phyloP scores from a whole-genome alignment of 1,139 yeast species.

The Yamadazyma diospyri region DNA sequence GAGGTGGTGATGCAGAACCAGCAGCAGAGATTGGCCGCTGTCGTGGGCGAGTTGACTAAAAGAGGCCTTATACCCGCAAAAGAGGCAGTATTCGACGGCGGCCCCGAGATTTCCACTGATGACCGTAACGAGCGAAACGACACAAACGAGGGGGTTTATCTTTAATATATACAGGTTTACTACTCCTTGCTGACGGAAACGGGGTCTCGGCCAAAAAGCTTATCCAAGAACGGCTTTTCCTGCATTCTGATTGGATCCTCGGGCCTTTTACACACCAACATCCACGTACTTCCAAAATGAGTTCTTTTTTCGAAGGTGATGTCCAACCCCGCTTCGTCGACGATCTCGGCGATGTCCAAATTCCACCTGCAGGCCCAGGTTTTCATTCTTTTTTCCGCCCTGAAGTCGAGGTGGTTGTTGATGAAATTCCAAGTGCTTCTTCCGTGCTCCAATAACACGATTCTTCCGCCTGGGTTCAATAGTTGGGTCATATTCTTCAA shows the following conservation, averaged over 20 bases:
- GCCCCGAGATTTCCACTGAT: no score
- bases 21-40: conserved; percentile 18
- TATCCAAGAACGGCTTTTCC: conserved; percentile 43
- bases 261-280: conserved; percentile 68
- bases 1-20: conserved; percentile 28
- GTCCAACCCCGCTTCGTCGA: conserved; percentile 81
- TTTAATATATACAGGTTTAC: conserved; percentile 6
- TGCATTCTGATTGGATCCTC: conserved; percentile 52
- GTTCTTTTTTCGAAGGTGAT: conserved; percentile 74
- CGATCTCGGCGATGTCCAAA: conserved; percentile 80
- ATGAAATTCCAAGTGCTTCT: conserved; percentile 76
- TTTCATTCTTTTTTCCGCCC: conserved; percentile 79
- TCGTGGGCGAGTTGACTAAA: conserved; percentile 23
- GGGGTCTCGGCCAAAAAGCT: conserved; percentile 39
- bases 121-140: no score
- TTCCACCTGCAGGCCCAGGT: conserved; percentile 99
- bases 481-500: conserved; percentile 67
- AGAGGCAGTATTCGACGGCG: no score
- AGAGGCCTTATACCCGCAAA: conserved; percentile 21
- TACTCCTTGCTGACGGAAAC: conserved; percentile 22
- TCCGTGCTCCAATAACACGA: conserved; percentile 88
- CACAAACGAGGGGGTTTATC: conserved; percentile 8
- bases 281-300: conserved; percentile 95
- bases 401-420: conserved; percentile 75
- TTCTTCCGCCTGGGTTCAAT: conserved; percentile 87